Base-by-base conservation (phyloP, 257 asterid genomes). In the Solanum lycopersicoides region DNA sequence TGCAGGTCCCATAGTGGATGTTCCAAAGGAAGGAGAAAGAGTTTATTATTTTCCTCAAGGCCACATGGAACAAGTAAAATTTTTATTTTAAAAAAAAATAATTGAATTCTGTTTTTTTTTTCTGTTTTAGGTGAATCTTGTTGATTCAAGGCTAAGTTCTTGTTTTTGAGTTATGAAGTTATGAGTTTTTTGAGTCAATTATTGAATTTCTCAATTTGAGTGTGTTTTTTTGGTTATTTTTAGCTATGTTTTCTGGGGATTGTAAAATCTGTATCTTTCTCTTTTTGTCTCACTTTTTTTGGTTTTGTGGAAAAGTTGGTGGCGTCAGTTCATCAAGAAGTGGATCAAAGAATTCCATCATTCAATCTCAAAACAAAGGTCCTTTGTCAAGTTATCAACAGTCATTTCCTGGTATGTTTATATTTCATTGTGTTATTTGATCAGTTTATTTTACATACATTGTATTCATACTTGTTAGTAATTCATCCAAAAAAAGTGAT, bases 31-130 rank as follows among this genome's bases (percentile, higher is more conserved):
- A 74, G 86, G 77, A 44, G 99, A 97, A 84, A 94, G 91, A 66
- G 99, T 97, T 83, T 97, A 92, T 89, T 97, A 97, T 91, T 97
- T 97, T 53, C 99, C 98, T 25, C 99, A 97, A 88, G 99, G 99
- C n/a, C 99, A 94, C 89, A 95, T 97, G 98, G 99, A 97, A 71
- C 99, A 97, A 91, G 99, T 97, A 87, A 90, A 96, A 90, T 95
- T 86, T 32, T 86, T 53, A 72, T 90, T 39, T 88, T 12, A 0
- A 23, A 5, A 28, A n/a, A 63, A 23, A 65, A n/a, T 25, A 28
- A 14, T n/a, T 77, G 32, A 75, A 39, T 42, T 16, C 32, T 53
- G 80, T 5, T 16, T 28, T 50, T 37, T 4, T 13, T 15, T 37
- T 6, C 77, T 25, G 13, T 15, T 59, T 53, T 39, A 12, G 72